Evolutionary conservation across 2,329 filamentous ascomycete species (phyloP), one percentile per base, ranked within the genome.

Genomic region (Apiospora arundinis): DNA sequence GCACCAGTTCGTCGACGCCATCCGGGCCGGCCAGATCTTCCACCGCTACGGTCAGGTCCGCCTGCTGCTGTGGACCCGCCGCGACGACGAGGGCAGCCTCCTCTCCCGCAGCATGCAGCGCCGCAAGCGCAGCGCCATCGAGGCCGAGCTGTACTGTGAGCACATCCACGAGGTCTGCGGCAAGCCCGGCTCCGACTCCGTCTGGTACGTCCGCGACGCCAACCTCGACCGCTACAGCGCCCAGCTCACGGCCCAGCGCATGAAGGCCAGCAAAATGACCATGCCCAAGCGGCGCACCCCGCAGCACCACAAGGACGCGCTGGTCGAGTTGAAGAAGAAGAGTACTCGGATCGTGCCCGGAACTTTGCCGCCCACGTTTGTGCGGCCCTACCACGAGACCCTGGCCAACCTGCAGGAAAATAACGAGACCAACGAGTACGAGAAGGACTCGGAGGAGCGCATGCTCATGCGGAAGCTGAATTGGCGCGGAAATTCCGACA

Each of bases 41-140:
- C 92, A 97, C 76, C 85, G 85, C 40, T 95, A 94, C 78, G 95
- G 95, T 3, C 87, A 91, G 23, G 91, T 97, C 3, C 90, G 95
- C 67, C 92, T 95, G 85, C 86, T 98, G 0, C 79, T 95, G 49
- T 95, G 95, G 91, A 77, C 91, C 4, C 86, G 88, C 1, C 84
- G 91, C 60, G 83, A 88, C 0, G 92, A 94, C 70, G 90, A 90
- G 74, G 76, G 81, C 8, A 73, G 80, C 1, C 75, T 93, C 0
- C 72, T 97, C 9, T 92, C 95, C 0, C 88, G 88, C 69, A 82
- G 83, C 1, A 78, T 92, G 2, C 80, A 84, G 45, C 80, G 83
- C 1, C 88, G 92, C n/a, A 86, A 82, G 56, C 91, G 90, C 65
- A 79, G 85, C 28, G 85, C 88, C 5, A 78, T 93, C 5, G 85